phyloP scores from a whole-genome alignment of 352 stramenopile genomes.

The Globisporangium camurandrum region DNA sequence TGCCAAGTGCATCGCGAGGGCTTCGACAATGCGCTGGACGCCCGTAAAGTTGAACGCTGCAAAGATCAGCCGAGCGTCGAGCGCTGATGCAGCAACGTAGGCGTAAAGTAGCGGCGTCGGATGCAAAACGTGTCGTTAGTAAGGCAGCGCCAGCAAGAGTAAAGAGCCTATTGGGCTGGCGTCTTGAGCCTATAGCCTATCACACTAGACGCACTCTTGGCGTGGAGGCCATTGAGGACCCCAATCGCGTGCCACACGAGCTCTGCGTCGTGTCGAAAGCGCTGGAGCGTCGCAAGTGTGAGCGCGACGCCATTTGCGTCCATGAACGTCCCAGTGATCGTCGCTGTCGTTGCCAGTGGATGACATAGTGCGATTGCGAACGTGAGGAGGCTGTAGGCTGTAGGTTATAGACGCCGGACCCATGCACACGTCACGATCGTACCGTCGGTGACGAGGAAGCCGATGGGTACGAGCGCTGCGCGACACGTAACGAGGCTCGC shows the following conservation, averaged over 20 bases:
- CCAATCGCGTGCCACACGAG: constrained; percentile 67
- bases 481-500: constrained; percentile 41
- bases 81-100: constrained; percentile 12
- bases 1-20: constrained; percentile 55
- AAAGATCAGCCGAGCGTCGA: constrained; percentile 42
- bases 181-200: neutral
- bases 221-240: constrained; percentile 58
- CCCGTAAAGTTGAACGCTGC: constrained; percentile 42
- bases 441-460: constrained; percentile 68
- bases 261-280: constrained; percentile 49
- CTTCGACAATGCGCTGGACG: constrained; percentile 53
- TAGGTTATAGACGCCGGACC: neutral
- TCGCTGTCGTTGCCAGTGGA: constrained; percentile 15
- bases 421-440: neutral
- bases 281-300: constrained; percentile 39
- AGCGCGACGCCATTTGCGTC: constrained; percentile 55
- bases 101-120: neutral
- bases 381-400: neutral
- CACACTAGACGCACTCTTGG: constrained; percentile 25
- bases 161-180: neutral
- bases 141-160: neutral
- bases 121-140: no score
- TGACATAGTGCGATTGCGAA: neutral
- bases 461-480: constrained; percentile 40
- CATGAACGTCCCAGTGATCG: constrained; percentile 51